A percentile compares a stretch with the other conserved stretches of the same genome.
phyloP scores from a whole-genome alignment of 805 yeast genomes.

The Lipomyces kockii region DNA sequence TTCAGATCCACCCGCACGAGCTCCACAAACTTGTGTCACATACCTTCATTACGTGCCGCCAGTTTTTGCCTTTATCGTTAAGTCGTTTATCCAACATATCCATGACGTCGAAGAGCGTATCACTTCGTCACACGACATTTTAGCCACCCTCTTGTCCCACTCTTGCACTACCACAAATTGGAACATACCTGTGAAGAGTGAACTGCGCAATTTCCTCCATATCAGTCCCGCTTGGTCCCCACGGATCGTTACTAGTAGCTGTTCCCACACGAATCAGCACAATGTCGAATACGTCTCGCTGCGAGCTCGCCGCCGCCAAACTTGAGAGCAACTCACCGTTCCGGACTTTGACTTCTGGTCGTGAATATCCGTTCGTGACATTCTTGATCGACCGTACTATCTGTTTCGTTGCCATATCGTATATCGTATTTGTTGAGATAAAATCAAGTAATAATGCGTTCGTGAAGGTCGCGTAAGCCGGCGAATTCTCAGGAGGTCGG shows the following conservation, averaged over 20 bases:
- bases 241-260: constrained; percentile 86
- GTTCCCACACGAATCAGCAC: neutral
- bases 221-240: constrained; percentile 78
- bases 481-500: neutral
- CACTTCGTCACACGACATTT: constrained; percentile 41
- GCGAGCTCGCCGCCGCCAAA: too few relatives aligned
- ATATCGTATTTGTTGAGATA: neutral
- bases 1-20: neutral
- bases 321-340: constrained; percentile 48
- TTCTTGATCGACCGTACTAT: constrained; percentile 55
- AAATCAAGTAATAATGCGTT: neutral
- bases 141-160: neutral
- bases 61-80: constrained; percentile 94
- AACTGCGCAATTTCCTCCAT: constrained; percentile 82
- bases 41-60: constrained; percentile 90
- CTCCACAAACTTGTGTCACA: neutral
- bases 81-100: constrained; percentile 90
- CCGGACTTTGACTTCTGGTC: constrained; percentile 84
- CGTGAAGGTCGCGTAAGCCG: neutral
- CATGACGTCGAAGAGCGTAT: constrained; percentile 86
- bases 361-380: constrained; percentile 85
- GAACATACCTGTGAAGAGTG: constrained; percentile 60
- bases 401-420: constrained; percentile 18
- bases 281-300: neutral
- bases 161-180: neutral